A percentile compares a stretch with the other conserved stretches of the same genome.
Evolutionary conservation across 1,139 yeast genomes (phyloP).

Genomic region (Yamadazyma aaseri): DNA sequence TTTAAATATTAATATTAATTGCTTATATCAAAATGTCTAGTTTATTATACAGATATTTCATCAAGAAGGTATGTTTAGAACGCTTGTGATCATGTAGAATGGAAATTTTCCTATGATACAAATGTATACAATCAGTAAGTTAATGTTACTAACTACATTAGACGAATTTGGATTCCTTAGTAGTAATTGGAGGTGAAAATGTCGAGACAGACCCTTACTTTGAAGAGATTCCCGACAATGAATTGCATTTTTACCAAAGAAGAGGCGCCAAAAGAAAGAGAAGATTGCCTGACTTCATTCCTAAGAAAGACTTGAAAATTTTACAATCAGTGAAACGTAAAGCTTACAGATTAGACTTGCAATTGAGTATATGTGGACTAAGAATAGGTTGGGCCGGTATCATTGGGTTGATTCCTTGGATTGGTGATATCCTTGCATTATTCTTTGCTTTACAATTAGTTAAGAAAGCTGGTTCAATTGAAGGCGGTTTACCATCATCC

Average conservation of each 20-base stretch:
- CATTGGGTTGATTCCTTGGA: constrained; percentile 66
- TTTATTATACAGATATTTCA: constrained; percentile 31
- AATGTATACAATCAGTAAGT: neutral
- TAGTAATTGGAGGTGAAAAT: constrained; percentile 23
- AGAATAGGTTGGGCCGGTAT: constrained; percentile 73
- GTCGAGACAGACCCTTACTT: constrained; percentile 44
- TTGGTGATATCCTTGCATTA: constrained; percentile 56
- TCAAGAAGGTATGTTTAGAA: constrained; percentile 40
- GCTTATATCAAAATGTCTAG: constrained; percentile 21
- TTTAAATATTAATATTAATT: no score
- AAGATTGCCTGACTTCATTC: constrained; percentile 54
- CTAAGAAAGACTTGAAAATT: constrained; percentile 50
- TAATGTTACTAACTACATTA: constrained; percentile 10
- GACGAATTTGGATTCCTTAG: constrained; percentile 38
- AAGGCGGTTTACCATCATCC: constrained; percentile 61
- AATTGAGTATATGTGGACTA: constrained; percentile 60
- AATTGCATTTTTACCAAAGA: constrained; percentile 45
- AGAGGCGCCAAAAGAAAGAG: constrained; percentile 49
- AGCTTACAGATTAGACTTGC: constrained; percentile 66
- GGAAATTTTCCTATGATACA: no score
- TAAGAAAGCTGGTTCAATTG: constrained; percentile 50
- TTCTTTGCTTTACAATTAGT: constrained; percentile 51
- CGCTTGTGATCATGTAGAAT: no score
- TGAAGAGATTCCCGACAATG: constrained; percentile 49
- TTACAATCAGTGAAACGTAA: constrained; percentile 54